Conservation (phyloP, 23 red algal species). For the Gracilaria domingensis region DNA sequence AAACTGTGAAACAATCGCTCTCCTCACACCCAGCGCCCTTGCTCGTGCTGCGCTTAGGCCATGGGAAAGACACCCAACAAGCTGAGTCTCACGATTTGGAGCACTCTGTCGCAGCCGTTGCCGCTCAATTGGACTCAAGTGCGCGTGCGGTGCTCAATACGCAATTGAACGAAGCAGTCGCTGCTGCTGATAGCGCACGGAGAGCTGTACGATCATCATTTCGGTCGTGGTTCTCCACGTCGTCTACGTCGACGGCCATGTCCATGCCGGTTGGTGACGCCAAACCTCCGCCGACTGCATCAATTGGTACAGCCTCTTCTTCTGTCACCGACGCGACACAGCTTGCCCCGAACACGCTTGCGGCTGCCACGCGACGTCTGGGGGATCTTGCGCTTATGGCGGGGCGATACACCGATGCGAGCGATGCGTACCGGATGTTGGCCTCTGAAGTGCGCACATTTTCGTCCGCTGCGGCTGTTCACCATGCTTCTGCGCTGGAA, state of each 20-base stretch:
- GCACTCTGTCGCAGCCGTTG: neutral
- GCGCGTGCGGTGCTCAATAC: conserved; percentile 24
- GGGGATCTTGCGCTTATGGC: conserved; percentile 53
- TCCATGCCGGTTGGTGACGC: neutral
- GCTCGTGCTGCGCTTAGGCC: neutral
- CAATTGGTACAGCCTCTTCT: neutral
- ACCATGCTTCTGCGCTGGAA: conserved; percentile 66
- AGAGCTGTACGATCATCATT: conserved; percentile 50
- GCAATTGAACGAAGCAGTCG: conserved; percentile 12
- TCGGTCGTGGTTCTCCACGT: conserved; percentile 55
- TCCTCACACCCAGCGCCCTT: neutral
- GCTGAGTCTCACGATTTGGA: neutral
- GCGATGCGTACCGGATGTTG: conserved; percentile 54
- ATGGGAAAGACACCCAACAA: neutral
- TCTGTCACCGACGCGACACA: conserved; percentile 26
- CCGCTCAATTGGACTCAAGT: neutral
- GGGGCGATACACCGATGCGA: conserved; percentile 64
- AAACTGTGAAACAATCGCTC: neutral
- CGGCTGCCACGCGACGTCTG: conserved; percentile 25
- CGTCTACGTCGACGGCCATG: neutral
- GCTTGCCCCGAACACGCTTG: conserved; percentile 22
- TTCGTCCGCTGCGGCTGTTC: conserved; percentile 33
- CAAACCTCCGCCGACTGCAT: neutral
- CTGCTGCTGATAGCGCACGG: conserved; percentile 33
- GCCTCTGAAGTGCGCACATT: conserved; percentile 23